Conservation (phyloP, 306 rosid species). For the Quercus rubra region DNA sequence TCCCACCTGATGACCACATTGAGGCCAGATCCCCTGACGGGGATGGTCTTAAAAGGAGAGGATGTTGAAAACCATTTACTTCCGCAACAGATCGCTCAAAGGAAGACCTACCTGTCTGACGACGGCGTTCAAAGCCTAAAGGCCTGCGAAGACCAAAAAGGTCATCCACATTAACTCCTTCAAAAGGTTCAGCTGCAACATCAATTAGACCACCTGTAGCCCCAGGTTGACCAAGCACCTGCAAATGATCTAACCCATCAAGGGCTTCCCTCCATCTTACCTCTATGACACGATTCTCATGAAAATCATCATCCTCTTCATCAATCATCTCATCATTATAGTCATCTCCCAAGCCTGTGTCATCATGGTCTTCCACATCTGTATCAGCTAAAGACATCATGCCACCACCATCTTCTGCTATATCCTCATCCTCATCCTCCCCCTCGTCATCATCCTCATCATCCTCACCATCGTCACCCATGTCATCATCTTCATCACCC, state of each 20-base stretch:
- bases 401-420: constrained; percentile 92
- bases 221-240: constrained; percentile 92
- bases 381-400: constrained; percentile 92
- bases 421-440: constrained; percentile 95
- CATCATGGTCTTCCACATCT: constrained; percentile 95
- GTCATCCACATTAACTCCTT: constrained; percentile 96
- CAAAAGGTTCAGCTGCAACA: constrained; percentile 93
- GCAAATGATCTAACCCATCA: constrained; percentile 94
- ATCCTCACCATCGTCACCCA: constrained; percentile 97
- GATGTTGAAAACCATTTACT: constrained; percentile 94
- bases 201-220: constrained; percentile 75
- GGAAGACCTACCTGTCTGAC: constrained; percentile 85
- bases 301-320: constrained; percentile 95
- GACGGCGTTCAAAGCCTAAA: constrained; percentile 88
- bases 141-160: constrained; percentile 83
- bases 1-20: constrained; percentile 74
- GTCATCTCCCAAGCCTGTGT: constrained; percentile 82
- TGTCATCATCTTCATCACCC: constrained; percentile 98
- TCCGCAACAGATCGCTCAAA: constrained; percentile 83
- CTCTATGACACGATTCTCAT: constrained; percentile 91
- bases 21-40: constrained; percentile 73
- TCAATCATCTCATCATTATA: constrained; percentile 93
- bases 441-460: constrained; percentile 96
- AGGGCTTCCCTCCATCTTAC: constrained; percentile 98
- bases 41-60: constrained; percentile 84